Base-by-base conservation (phyloP, 169 alveolate species). In the Hepatocystis sp. region DNA sequence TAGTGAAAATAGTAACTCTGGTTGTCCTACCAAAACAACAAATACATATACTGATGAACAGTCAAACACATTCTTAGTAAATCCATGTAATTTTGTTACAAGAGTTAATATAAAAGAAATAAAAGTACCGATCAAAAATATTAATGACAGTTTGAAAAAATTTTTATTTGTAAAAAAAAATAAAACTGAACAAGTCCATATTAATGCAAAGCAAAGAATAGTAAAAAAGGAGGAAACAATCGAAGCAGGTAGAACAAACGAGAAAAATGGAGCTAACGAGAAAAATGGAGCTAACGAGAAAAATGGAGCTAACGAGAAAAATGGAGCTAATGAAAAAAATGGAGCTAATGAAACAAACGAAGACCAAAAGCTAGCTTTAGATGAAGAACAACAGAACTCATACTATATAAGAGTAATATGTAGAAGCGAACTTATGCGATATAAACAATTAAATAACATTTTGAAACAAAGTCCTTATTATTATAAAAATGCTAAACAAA, bases 71-170 rank as follows among this genome's bases (percentile, higher is more conserved):
- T 64, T 81, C 44, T 44, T 51, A 27, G 46, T 81, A 34, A 81
- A 81, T 51, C 89, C 89, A 5, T 81, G 89, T 39, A 81, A 81
- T 21, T 53, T 81, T 42, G 89, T 81, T 4, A 81, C 89, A 0
- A 36, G 84, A n/a, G 55, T 81, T 15, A 81, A 81, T 42, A 63
- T 81, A n/a, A 81, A 81, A 27, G 63, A 81, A 2, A 58, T 81
- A n/a, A 61, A 81, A 36, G 23, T 81, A 61, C 40, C 84, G 2
- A n/a, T 66, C 0, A 60, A 28, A 19, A 13, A 63, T 17, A 25
- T 81, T 11, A 19, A 7, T 15, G 58, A 63, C 8, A 46, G 15
- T 23, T 30, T 81, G 27, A 56, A 32, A 13, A 34, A 28, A 47
- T 28, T 40, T 23, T 42, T 71, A n/a, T 58, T 58, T 46, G 76